Conservation (phyloP, 1,284 basidiomycete genomes). For the Clitocybe nebularis region DNA sequence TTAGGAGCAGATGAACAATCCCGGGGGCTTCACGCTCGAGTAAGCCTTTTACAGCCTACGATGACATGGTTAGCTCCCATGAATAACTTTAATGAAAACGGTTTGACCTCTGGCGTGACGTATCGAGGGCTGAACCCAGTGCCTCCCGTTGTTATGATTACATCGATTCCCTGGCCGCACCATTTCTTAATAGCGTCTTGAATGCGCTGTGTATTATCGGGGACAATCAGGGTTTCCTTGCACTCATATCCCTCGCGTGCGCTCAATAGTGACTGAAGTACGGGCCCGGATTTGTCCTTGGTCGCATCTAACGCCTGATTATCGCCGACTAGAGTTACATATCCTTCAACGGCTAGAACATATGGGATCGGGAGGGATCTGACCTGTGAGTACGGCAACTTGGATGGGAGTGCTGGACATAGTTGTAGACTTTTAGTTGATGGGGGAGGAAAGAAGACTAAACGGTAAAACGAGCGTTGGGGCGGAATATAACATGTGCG, state of each 20-base stretch:
- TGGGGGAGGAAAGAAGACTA: too few species aligned
- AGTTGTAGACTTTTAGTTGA: too few species aligned
- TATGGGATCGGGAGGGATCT: constrained; percentile 8
- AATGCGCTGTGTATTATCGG: constrained; percentile 61
- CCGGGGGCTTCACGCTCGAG: constrained; percentile 75
- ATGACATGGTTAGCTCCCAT: not conserved
- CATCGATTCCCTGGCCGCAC: constrained; percentile 47
- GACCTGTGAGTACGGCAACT: constrained; percentile 33
- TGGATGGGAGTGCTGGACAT: constrained; percentile 14
- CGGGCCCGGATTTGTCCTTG: constrained; percentile 64
- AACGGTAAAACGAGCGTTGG: too few species aligned
- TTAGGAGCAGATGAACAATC: constrained; percentile 71
- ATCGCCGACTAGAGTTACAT: constrained; percentile 55
- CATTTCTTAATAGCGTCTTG: constrained; percentile 42
- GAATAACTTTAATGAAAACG: not conserved
- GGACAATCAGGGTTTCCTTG: constrained; percentile 41
- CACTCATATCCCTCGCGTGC: constrained; percentile 35
- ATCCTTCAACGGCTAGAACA: constrained; percentile 5
- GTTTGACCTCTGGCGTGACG: constrained; percentile 71
- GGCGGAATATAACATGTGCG: too few species aligned
- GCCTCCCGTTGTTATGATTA: constrained; percentile 80
- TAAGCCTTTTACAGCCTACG: constrained; percentile 65
- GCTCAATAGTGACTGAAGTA: constrained; percentile 48
- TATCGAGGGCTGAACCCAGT: constrained; percentile 83
- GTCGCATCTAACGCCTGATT: constrained; percentile 49